These are phyloP conservation scores for Mucor ambiguus DNA, from an alignment of 371 early-diverging fungal species.

Conservation along the genomic window DNA sequence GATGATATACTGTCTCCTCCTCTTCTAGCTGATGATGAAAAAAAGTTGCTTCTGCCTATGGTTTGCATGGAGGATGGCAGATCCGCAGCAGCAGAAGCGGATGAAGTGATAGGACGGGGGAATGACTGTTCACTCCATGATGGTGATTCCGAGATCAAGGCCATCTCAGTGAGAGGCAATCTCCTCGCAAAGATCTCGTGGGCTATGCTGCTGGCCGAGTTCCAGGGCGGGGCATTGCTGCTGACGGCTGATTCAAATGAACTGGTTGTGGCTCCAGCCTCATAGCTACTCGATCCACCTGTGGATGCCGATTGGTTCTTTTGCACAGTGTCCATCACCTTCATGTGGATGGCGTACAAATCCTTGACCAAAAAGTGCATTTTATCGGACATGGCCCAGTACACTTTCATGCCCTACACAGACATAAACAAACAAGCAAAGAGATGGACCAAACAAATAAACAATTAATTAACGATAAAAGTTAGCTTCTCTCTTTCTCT, in stretches of 20 bases:
- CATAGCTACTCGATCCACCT: not conserved
- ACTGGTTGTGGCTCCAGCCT: not conserved
- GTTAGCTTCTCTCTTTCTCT: not conserved
- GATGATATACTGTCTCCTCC: slow-evolving; percentile 2
- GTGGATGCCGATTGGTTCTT: not conserved
- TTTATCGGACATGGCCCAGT: slow-evolving; percentile 64
- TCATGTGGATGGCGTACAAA: slow-evolving; percentile 51
- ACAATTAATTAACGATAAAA: not conserved
- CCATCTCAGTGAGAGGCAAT: slow-evolving; percentile 6
- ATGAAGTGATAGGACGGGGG: not conserved
- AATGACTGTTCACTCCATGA: not conserved
- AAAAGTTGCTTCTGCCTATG: not conserved
- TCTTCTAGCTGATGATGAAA: not conserved
- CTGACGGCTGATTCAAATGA: not conserved
- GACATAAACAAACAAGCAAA: slow-evolving; percentile 1
- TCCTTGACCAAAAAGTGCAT: slow-evolving; percentile 56
- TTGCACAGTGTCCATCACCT: slow-evolving; percentile 6
- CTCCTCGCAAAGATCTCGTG: not conserved
- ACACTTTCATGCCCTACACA: slow-evolving; percentile 42
- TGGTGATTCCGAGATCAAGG: not conserved
- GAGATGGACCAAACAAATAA: slow-evolving; percentile 4
- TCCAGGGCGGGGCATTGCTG: not conserved
- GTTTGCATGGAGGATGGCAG: not conserved
- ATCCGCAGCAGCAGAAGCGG: not conserved
- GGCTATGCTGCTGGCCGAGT: not conserved